Evolutionary conservation across 2,329 filamentous ascomycete species (phyloP), one percentile per base, ranked within the genome.

Genomic region (Penicillium sp.): DNA sequence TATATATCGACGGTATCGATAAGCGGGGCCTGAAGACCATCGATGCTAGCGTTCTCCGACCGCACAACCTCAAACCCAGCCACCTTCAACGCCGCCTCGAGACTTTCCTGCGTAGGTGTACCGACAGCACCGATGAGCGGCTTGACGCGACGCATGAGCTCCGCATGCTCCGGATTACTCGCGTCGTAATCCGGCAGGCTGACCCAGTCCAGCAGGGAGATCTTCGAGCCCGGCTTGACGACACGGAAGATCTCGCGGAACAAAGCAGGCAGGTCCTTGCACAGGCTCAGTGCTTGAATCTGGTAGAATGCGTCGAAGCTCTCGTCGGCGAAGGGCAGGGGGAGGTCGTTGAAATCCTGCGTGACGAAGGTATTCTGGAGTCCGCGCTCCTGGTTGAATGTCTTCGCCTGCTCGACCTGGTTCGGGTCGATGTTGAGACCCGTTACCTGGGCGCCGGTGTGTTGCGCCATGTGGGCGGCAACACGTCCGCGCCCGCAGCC

Each of bases 241-340:
- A 78, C 65, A 17, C 76, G 70, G 59, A 68, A 72, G 45, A 78
- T 64, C 60, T 79, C 76, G 43, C 62, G 63, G 64, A 77, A 77
- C 10, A 77, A 66, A 7, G 67, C 63, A 3, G 66, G 57, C 2
- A 74, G 66, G 46, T 78, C 74, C 53, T 75, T 75, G 68, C 74
- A 77, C 28, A 72, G 74, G 68, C 71, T 81, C 60, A 71, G 75
- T 48, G 67, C 82, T 71, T 71, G 82, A 73, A 72, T 83, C 75
- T 73, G 77, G 70, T 74, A 79, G 52, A 78, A 77, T 28, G 70
- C 75, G 49, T 79, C 75, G 58, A 79, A 77, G 37, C 66, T 69
- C 24, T 61, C 63, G 53, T 78, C 71, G 13, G 61, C 70, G 49
- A 79, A 78, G 2, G 76, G 76, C 1, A 79, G 67, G 1, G 76